Conservation (phyloP, 208 protist genomes). For the Acanthamoeba divionensis region DNA sequence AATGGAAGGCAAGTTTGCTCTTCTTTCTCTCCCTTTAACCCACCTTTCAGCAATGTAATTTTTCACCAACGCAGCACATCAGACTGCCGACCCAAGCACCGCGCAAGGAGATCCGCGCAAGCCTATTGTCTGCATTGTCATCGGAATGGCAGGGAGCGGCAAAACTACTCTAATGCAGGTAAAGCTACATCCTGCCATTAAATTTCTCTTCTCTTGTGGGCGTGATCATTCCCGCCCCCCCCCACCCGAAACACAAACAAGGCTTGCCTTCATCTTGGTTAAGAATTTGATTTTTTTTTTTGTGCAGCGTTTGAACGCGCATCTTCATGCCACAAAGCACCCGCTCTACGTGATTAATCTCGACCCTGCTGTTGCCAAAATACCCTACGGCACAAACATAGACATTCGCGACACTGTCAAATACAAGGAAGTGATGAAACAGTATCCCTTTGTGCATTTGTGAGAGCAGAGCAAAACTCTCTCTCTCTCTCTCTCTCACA, state of each 20-base stretch:
- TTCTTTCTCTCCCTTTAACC: too few species aligned
- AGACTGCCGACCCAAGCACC: too few species aligned
- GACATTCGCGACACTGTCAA: conserved; percentile 98
- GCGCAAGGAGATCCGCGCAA: too few species aligned
- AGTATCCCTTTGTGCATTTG: too few species aligned
- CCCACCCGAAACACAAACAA: background rate
- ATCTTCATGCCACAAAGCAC: conserved; percentile 83
- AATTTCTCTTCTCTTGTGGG: background rate
- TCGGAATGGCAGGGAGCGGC: conserved; percentile 98
- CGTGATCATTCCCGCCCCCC: background rate
- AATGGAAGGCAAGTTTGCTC: too few species aligned
- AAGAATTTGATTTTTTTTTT: conserved; percentile 37
- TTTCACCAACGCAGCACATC: too few species aligned
- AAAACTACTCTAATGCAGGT: conserved; percentile 96
- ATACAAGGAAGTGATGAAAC: conserved; percentile 97
- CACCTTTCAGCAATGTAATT: too few species aligned
- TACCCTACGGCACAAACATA: conserved; percentile 95
- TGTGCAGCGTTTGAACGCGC: conserved; percentile 89
- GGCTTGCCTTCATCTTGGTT: background rate
- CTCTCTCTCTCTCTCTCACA: background rate
- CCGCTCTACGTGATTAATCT: conserved; percentile 96
- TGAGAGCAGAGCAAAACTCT: background rate
- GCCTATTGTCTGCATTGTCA: conserved; percentile 82
- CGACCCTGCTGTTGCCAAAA: conserved; percentile 94
- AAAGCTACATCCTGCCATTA: too few species aligned